Conservation (phyloP, 2,329 filamentous ascomycete genomes). For the Aspergillus sp. region DNA sequence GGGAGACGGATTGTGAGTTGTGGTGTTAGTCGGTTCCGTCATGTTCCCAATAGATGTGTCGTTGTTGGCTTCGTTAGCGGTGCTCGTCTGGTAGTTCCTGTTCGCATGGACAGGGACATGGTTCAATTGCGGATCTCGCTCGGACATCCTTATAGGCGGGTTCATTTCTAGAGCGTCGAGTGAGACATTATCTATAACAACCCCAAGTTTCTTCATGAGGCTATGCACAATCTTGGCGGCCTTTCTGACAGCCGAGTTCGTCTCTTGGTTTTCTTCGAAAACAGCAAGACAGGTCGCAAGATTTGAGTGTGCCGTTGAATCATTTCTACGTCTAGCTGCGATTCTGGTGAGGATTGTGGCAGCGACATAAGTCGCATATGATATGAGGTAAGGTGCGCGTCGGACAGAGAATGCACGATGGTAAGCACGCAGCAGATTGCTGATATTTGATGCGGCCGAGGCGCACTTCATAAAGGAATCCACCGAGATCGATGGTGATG, state of each 20-base stretch:
- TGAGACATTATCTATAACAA: background rate
- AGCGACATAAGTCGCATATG: background rate
- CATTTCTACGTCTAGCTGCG: background rate
- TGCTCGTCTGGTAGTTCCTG: background rate
- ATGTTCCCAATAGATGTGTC: background rate
- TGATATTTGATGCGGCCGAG: background rate
- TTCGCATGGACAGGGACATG: background rate
- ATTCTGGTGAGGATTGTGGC: background rate
- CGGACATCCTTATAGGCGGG: background rate
- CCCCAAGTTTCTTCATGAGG: background rate
- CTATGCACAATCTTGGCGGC: background rate
- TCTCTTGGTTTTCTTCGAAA: background rate
- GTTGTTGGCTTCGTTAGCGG: background rate
- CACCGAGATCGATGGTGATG: background rate
- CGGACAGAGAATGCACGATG: background rate
- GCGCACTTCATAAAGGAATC: background rate
- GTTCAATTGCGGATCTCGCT: background rate
- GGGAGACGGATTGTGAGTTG: background rate
- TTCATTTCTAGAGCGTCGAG: background rate
- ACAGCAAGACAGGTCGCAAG: background rate
- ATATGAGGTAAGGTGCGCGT: background rate
- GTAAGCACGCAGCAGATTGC: background rate
- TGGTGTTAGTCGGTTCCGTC: background rate
- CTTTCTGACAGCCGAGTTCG: background rate
- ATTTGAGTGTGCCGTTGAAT: background rate